Conservation (phyloP, 73 alveolate genomes). For the Breviolum minutum region DNA sequence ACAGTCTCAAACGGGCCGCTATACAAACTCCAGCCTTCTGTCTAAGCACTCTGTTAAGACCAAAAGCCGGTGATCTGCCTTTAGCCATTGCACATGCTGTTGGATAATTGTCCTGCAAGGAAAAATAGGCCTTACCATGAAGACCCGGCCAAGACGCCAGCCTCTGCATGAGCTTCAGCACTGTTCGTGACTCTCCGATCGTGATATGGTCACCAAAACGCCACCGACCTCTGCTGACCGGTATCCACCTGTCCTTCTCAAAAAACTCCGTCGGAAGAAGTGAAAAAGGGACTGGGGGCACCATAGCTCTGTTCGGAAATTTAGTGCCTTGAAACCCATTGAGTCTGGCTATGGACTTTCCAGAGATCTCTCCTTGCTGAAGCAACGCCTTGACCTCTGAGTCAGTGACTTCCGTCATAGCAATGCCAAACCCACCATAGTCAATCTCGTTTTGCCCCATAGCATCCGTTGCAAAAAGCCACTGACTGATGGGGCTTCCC, state of each 20-base stretch:
- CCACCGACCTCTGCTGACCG: background rate
- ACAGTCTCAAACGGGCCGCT: background rate
- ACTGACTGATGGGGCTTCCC: background rate
- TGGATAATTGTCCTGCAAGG: background rate
- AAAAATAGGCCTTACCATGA: background rate
- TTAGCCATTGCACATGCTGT: background rate
- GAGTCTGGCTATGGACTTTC: background rate
- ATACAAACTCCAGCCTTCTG: constrained; percentile 1
- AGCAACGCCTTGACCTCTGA: background rate
- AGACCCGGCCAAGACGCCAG: background rate
- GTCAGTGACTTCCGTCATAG: background rate
- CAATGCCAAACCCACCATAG: constrained; percentile 20
- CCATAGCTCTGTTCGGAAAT: background rate
- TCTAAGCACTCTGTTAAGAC: background rate
- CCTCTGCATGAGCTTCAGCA: background rate
- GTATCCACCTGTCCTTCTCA: background rate
- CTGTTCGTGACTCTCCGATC: no score
- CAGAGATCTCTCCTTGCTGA: background rate
- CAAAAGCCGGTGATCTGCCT: background rate
- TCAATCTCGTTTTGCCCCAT: constrained; percentile 15
- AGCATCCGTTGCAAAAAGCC: background rate
- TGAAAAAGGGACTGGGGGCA: background rate
- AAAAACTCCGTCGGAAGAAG: background rate
- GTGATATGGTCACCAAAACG: no score
- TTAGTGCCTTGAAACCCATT: background rate